Conservation (phyloP, 176 grass and related monocot species). For the Coix lacrymajobi region DNA sequence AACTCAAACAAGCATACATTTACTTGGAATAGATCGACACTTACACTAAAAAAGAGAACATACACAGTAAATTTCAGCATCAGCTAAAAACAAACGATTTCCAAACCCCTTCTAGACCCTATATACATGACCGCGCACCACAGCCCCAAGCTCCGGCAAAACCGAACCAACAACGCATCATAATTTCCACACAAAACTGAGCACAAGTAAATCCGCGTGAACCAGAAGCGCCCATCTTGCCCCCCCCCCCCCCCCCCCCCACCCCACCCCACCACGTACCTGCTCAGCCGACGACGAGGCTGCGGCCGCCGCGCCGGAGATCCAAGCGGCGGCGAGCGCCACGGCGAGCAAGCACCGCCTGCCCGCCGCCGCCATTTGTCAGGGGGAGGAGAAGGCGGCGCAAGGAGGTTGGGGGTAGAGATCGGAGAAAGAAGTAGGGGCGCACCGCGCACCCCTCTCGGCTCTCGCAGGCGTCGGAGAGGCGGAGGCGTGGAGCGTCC, state of each 20-base stretch:
- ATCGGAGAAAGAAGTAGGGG: neutral
- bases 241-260: too few relatives aligned
- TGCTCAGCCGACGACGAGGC: neutral
- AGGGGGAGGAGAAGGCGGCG: neutral
- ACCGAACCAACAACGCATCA: neutral
- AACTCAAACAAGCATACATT: neutral
- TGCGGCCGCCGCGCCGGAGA: neutral
- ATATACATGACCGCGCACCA: neutral
- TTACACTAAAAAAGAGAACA: neutral
- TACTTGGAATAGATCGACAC: neutral
- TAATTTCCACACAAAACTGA: neutral
- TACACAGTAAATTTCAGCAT: neutral
- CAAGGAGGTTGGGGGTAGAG: neutral
- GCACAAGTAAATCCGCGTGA: neutral
- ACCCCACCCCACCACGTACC: neutral
- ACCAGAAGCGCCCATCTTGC: neutral
- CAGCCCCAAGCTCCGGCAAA: neutral
- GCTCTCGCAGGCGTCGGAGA: neutral
- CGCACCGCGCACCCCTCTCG: neutral
- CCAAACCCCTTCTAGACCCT: neutral
- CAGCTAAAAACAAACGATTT: neutral
- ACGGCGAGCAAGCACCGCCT: conserved; percentile 7
- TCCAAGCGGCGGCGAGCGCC: conserved; percentile 8
- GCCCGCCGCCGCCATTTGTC: neutral
- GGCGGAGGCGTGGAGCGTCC: neutral